Percentiles rank a stretch among this genome's conserved stretches.
phyloP scores from a whole-genome alignment of 2,329 filamentous ascomycete genomes.

The Parafenestella ontariensis region DNA sequence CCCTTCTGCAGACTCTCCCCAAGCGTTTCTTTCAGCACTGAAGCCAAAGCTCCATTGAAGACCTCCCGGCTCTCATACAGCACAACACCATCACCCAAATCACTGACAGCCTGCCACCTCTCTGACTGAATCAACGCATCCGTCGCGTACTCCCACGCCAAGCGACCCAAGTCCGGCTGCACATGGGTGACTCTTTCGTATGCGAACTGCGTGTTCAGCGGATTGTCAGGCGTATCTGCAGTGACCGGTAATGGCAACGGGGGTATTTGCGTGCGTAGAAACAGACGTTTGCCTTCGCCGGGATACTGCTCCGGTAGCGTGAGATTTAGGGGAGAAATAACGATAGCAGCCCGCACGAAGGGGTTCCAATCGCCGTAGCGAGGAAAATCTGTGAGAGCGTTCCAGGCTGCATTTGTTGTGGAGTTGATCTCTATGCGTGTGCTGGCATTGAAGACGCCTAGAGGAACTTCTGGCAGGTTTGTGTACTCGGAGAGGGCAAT shows the following conservation, averaged over 20 bases:
- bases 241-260: constrained; percentile 38
- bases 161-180: constrained; percentile 28
- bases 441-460: constrained; percentile 39
- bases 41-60: constrained; percentile 28
- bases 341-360: constrained; percentile 37
- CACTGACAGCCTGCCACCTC: constrained; percentile 40
- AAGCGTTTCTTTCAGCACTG: constrained; percentile 15
- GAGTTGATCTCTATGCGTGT: constrained; percentile 34
- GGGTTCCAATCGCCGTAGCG: constrained; percentile 42
- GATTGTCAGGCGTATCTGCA: constrained; percentile 33
- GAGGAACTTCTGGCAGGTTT: constrained; percentile 35
- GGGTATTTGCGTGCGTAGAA: constrained; percentile 39
- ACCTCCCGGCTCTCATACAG: constrained; percentile 44
- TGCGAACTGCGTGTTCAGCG: constrained; percentile 27
- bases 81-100: constrained; percentile 28
- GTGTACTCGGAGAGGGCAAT: constrained; percentile 18
- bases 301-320: constrained; percentile 34
- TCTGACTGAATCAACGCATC: constrained; percentile 22
- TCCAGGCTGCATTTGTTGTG: constrained; percentile 30
- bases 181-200: constrained; percentile 40
- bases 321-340: constrained; percentile 24
- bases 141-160: constrained; percentile 34
- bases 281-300: constrained; percentile 27
- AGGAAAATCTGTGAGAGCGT: constrained; percentile 36
- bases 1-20: constrained; percentile 28